Evolutionary conservation across 768 basidiomycete genomes (phyloP).

Genomic region (Hygrocybe punicea): DNA sequence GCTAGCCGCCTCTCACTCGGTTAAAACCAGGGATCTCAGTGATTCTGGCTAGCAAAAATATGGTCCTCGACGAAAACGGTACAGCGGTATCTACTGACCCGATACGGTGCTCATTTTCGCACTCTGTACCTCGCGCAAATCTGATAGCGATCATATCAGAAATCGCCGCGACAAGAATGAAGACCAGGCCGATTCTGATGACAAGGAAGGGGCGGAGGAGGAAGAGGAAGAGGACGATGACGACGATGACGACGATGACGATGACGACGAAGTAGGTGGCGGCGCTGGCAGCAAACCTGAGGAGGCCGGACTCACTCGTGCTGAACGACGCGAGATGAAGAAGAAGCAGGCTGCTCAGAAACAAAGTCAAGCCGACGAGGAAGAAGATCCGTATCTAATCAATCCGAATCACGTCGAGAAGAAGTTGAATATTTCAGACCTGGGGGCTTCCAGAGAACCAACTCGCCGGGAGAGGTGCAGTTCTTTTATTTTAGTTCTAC

Average conservation of each 20-base stretch:
- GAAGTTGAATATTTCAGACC: conserved; percentile 73
- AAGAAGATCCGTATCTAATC: conserved; percentile 65
- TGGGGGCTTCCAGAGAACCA: conserved; percentile 60
- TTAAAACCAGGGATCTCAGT: conserved; percentile 2
- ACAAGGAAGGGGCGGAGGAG: conserved; percentile 37
- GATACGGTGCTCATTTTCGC: conserved; percentile 38
- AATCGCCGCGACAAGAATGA: conserved; percentile 31
- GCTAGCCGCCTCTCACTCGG: conserved; percentile 12
- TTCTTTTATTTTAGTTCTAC: not conserved
- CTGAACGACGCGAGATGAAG: conserved; percentile 76
- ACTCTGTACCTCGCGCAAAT: conserved; percentile 8
- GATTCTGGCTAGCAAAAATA: conserved; percentile 46
- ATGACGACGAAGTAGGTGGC: conserved; percentile 35
- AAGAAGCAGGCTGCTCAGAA: conserved; percentile 66
- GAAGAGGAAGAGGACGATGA: conserved; percentile 41
- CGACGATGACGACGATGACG: conserved; percentile 44
- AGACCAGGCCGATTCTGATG: conserved; percentile 32
- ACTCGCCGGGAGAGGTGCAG: conserved; percentile 63
- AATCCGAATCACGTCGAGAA: conserved; percentile 77
- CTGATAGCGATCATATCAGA: conserved; percentile 13
- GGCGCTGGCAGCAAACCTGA: conserved; percentile 23
- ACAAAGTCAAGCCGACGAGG: conserved; percentile 44
- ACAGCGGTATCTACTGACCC: conserved; percentile 49
- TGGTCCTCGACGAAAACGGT: conserved; percentile 56
- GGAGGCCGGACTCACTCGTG: conserved; percentile 61